phyloP scores from a whole-genome alignment of 1,284 basidiomycete species.

The Phellopilus nigrolimitatus region DNA sequence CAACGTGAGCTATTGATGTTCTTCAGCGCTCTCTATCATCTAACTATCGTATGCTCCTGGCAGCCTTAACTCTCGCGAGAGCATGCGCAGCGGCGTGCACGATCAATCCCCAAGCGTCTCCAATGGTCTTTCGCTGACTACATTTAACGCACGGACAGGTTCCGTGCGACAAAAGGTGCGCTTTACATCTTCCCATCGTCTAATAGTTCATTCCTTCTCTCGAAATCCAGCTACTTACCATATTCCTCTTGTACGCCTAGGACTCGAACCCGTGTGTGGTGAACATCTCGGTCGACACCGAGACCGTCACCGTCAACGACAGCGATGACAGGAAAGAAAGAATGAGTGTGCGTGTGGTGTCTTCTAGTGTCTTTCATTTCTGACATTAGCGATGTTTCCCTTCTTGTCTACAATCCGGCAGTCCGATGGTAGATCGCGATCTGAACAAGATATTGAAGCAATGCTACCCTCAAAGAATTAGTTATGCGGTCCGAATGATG shows the following conservation, averaged over 20 bases:
- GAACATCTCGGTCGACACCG: background rate
- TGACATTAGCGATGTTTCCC: too few relatives aligned
- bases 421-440: too few relatives aligned
- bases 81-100: background rate
- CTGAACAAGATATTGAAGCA: too few relatives aligned
- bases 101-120: background rate
- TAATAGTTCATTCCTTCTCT: background rate
- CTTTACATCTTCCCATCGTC: background rate
- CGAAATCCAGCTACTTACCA: too few relatives aligned
- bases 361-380: too few relatives aligned
- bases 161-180: background rate
- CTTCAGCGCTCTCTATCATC: background rate
- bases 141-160: background rate
- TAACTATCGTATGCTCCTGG: background rate
- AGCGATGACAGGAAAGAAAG: background rate
- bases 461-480: too few relatives aligned
- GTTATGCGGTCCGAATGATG: too few relatives aligned
- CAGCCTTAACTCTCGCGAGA: constrained; percentile 6
- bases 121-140: background rate
- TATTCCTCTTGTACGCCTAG: too few relatives aligned
- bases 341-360: background rate
- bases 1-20: constrained; percentile 5
- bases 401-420: too few relatives aligned
- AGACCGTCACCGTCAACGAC: background rate
- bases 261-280: background rate